A percentile compares a stretch with the other conserved stretches of the same genome.
phyloP scores from a whole-genome alignment of 2,329 filamentous ascomycete species.

The Pseudocercospora fuligena region DNA sequence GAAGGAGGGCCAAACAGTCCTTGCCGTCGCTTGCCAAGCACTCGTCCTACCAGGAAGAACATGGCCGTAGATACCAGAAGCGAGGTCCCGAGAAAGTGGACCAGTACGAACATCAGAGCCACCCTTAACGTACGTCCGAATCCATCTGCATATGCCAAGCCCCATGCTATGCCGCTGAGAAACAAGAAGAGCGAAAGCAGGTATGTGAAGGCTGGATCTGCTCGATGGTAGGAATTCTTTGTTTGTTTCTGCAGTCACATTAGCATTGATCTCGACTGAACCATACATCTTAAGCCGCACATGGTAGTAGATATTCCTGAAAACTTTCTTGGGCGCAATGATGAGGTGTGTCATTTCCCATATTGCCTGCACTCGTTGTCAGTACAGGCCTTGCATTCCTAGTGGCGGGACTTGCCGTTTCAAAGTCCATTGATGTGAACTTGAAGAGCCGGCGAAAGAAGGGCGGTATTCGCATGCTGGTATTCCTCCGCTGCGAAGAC shows the following conservation, averaged over 20 bases:
- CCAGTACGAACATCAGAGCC: conserved; percentile 54
- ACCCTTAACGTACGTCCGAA: conserved; percentile 51
- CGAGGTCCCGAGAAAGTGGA: conserved; percentile 66
- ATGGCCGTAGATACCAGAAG: conserved; percentile 62
- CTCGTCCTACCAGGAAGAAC: conserved; percentile 66
- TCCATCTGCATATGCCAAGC: conserved; percentile 58
- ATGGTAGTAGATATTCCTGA: conserved; percentile 72
- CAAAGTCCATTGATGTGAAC: conserved; percentile 75
- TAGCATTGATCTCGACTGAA: background rate
- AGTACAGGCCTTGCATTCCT: background rate
- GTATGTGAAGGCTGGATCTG: conserved; percentile 72
- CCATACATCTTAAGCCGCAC: conserved; percentile 47
- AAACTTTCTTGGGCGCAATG: conserved; percentile 72
- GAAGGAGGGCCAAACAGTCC: conserved; percentile 63
- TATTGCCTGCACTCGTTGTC: conserved; percentile 52
- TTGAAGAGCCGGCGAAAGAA: conserved; percentile 74
- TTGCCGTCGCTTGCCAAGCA: conserved; percentile 62
- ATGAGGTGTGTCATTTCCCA: conserved; percentile 74
- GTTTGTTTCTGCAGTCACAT: conserved; percentile 55
- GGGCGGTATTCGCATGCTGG: conserved; percentile 62
- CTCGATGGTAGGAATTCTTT: conserved; percentile 71
- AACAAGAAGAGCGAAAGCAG: conserved; percentile 68
- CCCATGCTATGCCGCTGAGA: conserved; percentile 61
- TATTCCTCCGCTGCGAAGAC: conserved; percentile 44
- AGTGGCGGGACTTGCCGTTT: conserved; percentile 54